These are phyloP conservation scores for Leccinum aurantiacum DNA, from an alignment of 768 basidiomycete genomes.

Conservation along the genomic window DNA sequence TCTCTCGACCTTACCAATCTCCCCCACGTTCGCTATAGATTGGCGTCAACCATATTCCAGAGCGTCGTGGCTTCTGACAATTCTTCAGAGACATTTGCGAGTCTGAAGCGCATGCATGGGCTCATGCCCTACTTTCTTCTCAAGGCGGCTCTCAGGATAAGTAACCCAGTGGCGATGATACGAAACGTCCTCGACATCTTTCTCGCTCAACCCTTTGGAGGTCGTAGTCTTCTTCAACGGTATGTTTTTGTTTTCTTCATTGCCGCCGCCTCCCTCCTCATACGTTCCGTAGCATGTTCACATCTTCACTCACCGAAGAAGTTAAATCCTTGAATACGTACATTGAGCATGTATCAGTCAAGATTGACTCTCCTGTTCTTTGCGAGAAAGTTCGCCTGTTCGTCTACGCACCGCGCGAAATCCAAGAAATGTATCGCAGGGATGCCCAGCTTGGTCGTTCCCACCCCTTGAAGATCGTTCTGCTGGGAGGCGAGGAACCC, in stretches of 20 bases:
- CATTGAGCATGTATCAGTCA: conserved; percentile 82
- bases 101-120: conserved; percentile 90
- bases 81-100: conserved; percentile 84
- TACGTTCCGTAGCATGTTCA: conserved; percentile 76
- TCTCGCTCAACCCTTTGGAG: conserved; percentile 95
- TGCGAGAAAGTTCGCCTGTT: conserved; percentile 87
- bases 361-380: conserved; percentile 84
- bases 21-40: conserved; percentile 41
- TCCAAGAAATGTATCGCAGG: conserved; percentile 76
- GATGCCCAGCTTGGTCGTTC: conserved; percentile 76
- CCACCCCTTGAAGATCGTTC: conserved; percentile 75
- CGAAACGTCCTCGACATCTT: conserved; percentile 90
- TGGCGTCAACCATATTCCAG: conserved; percentile 96
- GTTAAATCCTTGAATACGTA: conserved; percentile 82
- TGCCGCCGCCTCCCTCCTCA: conserved; percentile 9
- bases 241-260: conserved; percentile 28
- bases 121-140: conserved; percentile 98
- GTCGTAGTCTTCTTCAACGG: conserved; percentile 89
- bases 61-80: conserved; percentile 91
- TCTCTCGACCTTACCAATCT: conserved; percentile 8
- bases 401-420: conserved; percentile 83
- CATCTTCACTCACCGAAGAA: conserved; percentile 87
- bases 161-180: conserved; percentile 96
- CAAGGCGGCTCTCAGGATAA: conserved; percentile 86
- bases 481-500: conserved; percentile 78